Conservation (phyloP, 1,284 basidiomycete genomes). For the Trichosporon inkin region DNA sequence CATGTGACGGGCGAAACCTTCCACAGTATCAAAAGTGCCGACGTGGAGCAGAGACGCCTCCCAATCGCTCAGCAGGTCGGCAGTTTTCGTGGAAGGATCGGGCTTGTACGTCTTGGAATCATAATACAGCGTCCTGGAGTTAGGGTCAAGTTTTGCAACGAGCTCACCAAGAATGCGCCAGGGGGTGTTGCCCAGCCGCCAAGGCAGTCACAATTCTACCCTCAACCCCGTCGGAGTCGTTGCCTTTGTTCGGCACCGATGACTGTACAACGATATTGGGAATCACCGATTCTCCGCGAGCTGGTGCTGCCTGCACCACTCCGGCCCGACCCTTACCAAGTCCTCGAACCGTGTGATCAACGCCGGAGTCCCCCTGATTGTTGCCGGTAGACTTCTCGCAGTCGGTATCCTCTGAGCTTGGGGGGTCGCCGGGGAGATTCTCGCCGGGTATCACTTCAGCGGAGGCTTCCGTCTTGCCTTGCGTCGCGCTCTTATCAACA, state of each 20-base stretch:
- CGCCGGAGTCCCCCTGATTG: neutral
- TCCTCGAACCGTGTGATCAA: neutral
- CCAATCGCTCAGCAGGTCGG: constrained; percentile 31
- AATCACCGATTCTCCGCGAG: neutral
- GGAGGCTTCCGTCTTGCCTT: too few species aligned
- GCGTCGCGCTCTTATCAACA: too few species aligned
- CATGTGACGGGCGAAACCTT: constrained; percentile 88
- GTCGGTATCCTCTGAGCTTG: neutral
- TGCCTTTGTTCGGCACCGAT: neutral
- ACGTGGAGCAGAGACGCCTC: constrained; percentile 71
- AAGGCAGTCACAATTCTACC: neutral
- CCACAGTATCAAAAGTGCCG: constrained; percentile 74
- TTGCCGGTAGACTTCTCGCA: neutral
- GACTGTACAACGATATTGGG: constrained; percentile 5
- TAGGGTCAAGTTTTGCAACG: neutral
- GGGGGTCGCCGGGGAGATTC: neutral
- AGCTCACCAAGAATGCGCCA: constrained; percentile 76
- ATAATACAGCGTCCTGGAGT: constrained; percentile 74
- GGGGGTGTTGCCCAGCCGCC: constrained; percentile 60
- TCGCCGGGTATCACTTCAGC: too few species aligned
- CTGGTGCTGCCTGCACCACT: neutral
- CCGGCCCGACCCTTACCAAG: neutral
- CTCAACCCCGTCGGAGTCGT: neutral
- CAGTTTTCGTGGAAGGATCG: constrained; percentile 41
- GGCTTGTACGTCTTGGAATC: constrained; percentile 74